Percentiles rank a stretch among this genome's conserved stretches.
phyloP scores from a whole-genome alignment of 257 asterid species.

The Lavandula angustifolia region DNA sequence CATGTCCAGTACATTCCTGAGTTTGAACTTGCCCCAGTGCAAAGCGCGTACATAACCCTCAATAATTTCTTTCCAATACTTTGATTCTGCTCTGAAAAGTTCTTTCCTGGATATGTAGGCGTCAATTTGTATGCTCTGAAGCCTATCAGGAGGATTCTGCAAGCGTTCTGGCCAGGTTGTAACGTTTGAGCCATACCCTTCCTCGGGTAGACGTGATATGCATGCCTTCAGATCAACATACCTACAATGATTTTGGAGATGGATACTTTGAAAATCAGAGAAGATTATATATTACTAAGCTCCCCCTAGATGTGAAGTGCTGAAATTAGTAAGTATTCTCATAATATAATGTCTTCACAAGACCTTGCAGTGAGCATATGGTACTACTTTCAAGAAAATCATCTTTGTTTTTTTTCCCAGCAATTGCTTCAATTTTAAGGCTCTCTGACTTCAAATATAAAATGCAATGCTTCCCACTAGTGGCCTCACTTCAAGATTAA shows the following conservation, averaged over 20 bases:
- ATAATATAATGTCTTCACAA: constrained; percentile 2
- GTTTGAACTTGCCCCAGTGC: constrained; percentile 60
- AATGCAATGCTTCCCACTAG: constrained; percentile 16
- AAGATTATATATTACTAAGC: constrained; percentile 1
- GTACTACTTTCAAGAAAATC: constrained; percentile 3
- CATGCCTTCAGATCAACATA: constrained; percentile 86
- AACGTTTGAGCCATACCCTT: constrained; percentile 75
- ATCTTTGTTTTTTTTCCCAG: constrained; percentile 7
- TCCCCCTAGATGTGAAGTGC: constrained; percentile 21
- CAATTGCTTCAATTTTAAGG: constrained; percentile 4
- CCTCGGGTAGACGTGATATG: constrained; percentile 75
- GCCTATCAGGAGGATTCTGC: constrained; percentile 88
- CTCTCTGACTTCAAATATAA: background rate
- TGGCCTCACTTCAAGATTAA: constrained; percentile 24
- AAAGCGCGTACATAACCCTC: constrained; percentile 59
- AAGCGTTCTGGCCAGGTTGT: constrained; percentile 85
- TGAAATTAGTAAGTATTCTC: background rate
- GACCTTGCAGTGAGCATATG: background rate
- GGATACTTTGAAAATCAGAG: constrained; percentile 21
- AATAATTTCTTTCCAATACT: constrained; percentile 80
- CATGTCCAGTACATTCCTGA: constrained; percentile 95
- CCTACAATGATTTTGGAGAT: constrained; percentile 46
- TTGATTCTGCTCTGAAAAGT: constrained; percentile 75
- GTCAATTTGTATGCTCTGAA: constrained; percentile 77
- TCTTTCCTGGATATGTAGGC: constrained; percentile 78